Percentiles rank a stretch among this genome's conserved stretches.
phyloP scores from a whole-genome alignment of 2,329 filamentous ascomycete genomes.

The Xylariaceae sp. region DNA sequence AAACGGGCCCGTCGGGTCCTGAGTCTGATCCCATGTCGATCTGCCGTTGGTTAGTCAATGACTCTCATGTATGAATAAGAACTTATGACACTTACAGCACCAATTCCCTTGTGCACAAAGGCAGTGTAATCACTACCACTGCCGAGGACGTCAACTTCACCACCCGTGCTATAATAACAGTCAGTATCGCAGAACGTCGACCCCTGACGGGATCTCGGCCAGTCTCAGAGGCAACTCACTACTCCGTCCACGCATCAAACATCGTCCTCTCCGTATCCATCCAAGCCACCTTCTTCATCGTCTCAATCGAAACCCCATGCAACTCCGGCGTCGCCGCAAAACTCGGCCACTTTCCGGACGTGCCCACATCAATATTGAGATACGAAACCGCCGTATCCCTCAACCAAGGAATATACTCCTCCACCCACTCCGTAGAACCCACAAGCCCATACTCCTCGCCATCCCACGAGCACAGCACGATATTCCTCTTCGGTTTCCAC shows the following conservation, averaged over 20 bases:
- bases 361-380: conserved; percentile 72
- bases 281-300: conserved; percentile 58
- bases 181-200: background rate
- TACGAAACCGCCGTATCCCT: conserved; percentile 66
- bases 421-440: conserved; percentile 81
- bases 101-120: conserved; percentile 53
- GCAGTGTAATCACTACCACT: conserved; percentile 64
- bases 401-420: conserved; percentile 75
- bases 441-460: conserved; percentile 74
- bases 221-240: conserved; percentile 13
- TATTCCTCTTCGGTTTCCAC: conserved; percentile 75
- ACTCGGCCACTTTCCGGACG: conserved; percentile 51
- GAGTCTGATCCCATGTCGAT: conserved; percentile 52
- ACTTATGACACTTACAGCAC: conserved; percentile 29
- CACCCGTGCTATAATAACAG: conserved; percentile 31
- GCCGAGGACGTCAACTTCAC: conserved; percentile 53
- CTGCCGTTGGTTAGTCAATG: conserved; percentile 33
- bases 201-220: background rate
- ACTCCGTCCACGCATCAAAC: conserved; percentile 39
- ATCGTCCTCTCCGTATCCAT: conserved; percentile 39
- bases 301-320: conserved; percentile 58
- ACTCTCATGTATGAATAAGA: background rate
- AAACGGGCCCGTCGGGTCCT: conserved; percentile 48
- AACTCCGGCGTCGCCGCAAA: conserved; percentile 61
- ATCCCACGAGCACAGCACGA: conserved; percentile 69